Evolutionary conservation across 805 yeast genomes (phyloP), one percentile per base, ranked within the genome.

Genomic region (Candida andamanensis): DNA sequence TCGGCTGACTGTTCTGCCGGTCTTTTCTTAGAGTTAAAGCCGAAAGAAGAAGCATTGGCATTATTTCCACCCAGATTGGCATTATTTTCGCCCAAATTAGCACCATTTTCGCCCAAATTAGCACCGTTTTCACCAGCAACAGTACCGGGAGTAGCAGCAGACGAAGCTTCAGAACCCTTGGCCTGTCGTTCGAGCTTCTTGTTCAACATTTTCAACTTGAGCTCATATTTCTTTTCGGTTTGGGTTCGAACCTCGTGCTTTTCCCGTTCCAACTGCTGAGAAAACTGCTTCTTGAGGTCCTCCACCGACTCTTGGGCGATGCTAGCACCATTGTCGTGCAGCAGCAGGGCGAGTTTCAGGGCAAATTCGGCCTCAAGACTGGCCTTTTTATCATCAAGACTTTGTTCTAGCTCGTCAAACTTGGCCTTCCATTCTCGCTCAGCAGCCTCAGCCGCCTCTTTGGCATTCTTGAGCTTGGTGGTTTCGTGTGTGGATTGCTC

Each of bases 191-290:
- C 76, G n/a, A 74, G 57, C 50, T 72, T 77, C 41, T 65, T 63
- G 43, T 67, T 70, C 44, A 76, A 59, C 52, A 80, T 69, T 37
- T 67, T 72, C 35, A 69, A 67, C 43, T 77, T 72, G 52, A 81
- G 69, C 37, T 73, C 80, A 29, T 68, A 69, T 46, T 77, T 78
- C 48, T 76, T 73, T 30, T 73, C 72, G 26, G 74, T 69, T 16
- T 73, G 71, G 32, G 63, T 60, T 29, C 73, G 58, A 3, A 72
- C 67, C 28, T 64, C 70, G 19, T 61, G 66, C 32, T 53, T 56
- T 26, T 51, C 59, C 15, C 41, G 39, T 14, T 42, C 42, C 22
- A 50, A 32, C 27, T 40, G 39, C 16, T 28, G 24, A 15, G 45
- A 47, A 24, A 52, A 53, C 8, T 48, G 50, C 17, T 40, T 33